Conservation (phyloP, 306 rosid species). For the Vigna unguiculata region DNA sequence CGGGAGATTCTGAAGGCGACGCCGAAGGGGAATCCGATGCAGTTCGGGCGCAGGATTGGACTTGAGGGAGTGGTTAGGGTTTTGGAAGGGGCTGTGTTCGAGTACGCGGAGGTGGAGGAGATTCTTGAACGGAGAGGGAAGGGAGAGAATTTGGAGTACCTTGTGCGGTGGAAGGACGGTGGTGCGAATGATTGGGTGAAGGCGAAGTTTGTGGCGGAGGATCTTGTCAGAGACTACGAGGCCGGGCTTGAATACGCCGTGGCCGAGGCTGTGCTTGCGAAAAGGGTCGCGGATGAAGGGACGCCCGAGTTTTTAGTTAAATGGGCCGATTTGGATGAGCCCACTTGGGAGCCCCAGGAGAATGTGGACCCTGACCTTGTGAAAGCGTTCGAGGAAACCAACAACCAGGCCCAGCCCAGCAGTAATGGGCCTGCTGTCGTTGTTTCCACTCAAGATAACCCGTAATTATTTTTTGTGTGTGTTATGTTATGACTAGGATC, state of each 20-base stretch:
- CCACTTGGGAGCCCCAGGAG: conserved; percentile 90
- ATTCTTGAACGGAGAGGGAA: conserved; percentile 80
- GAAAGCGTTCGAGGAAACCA: conserved; percentile 48
- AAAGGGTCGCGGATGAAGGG: conserved; percentile 76
- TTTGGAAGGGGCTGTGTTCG: conserved; percentile 70
- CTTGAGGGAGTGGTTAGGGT: conserved; percentile 60
- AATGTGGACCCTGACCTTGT: conserved; percentile 78
- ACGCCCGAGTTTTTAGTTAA: conserved; percentile 69
- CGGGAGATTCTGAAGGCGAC: conserved; percentile 62
- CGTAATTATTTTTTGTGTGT: conserved; percentile 11
- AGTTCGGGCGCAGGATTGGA: conserved; percentile 72
- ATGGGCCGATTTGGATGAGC: conserved; percentile 83
- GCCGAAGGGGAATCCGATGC: conserved; percentile 81
- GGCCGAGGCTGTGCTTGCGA: conserved; percentile 76
- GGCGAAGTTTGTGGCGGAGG: conserved; percentile 68
- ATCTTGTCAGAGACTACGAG: conserved; percentile 74
- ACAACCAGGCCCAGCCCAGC: conserved; percentile 39
- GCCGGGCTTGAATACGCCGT: conserved; percentile 89
- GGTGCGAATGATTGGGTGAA: conserved; percentile 83
- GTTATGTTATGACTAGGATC: too few species aligned
- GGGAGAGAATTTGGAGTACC: conserved; percentile 70
- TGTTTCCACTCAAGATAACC: conserved; percentile 32
- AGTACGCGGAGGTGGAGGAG: conserved; percentile 82
- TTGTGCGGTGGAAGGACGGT: conserved; percentile 88
- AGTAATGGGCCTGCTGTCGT: conserved; percentile 13